Evolutionary conservation across 768 basidiomycete species (phyloP).

Genomic region (Calocybe gangraenosa): DNA sequence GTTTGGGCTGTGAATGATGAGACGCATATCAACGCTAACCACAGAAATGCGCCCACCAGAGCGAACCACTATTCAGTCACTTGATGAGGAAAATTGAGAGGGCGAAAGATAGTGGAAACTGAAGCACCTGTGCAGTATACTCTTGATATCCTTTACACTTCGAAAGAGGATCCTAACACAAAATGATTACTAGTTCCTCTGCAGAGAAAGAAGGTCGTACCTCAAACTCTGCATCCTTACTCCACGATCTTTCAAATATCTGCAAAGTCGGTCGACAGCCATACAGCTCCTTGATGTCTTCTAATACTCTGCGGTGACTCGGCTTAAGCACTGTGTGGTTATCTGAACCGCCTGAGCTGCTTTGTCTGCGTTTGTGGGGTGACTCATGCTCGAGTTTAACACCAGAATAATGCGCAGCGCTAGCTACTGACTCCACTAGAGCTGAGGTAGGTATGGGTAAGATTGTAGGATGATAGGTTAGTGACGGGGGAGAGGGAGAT

Average conservation of each 20-base stretch:
- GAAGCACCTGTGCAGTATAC: slow-evolving; percentile 49
- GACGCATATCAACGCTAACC: slow-evolving; percentile 46
- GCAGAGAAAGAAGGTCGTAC: slow-evolving; percentile 21
- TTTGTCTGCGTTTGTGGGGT: slow-evolving; percentile 31
- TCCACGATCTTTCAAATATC: slow-evolving; percentile 51
- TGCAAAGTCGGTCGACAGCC: slow-evolving; percentile 48
- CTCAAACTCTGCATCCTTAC: slow-evolving; percentile 52
- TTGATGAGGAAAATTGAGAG: not conserved
- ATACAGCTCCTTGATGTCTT: slow-evolving; percentile 58
- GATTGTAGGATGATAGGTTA: slow-evolving; percentile 42
- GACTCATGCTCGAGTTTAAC: slow-evolving; percentile 34
- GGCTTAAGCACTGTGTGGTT: slow-evolving; percentile 33
- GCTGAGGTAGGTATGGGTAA: slow-evolving; percentile 47
- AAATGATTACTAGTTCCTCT: not conserved
- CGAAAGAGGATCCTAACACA: slow-evolving; percentile 44
- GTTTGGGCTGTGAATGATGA: slow-evolving; percentile 38
- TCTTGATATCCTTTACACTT: slow-evolving; percentile 47
- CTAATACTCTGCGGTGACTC: slow-evolving; percentile 44
- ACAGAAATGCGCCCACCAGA: too few species aligned
- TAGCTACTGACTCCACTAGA: slow-evolving; percentile 53
- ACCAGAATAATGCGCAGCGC: slow-evolving; percentile 62
- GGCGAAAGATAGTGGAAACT: not conserved
- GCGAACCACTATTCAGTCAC: too few species aligned
- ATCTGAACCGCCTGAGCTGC: slow-evolving; percentile 30
- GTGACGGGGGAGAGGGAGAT: slow-evolving; percentile 36